A percentile compares a stretch with the other conserved stretches of the same genome.
Conservation (phyloP, 2,329 filamentous ascomycete species). For the Penicillium verrucosum region DNA sequence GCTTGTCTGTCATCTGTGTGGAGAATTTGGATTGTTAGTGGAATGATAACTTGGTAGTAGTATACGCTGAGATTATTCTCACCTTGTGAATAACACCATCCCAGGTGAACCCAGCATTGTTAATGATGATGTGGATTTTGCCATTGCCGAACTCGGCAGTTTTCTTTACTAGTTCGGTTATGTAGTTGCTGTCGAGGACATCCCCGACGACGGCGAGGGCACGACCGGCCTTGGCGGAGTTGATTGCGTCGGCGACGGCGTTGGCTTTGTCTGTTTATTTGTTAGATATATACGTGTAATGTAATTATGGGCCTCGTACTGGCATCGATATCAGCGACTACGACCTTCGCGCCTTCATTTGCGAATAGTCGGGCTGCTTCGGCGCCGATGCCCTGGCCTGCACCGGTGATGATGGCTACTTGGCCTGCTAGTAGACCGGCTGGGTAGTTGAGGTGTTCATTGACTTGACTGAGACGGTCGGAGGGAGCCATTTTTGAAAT, state of each 20-base stretch:
- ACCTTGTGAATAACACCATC: slow-evolving; percentile 87
- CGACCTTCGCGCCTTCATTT: slow-evolving; percentile 80
- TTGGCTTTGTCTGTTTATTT: slow-evolving; percentile 62
- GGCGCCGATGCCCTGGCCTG: slow-evolving; percentile 83
- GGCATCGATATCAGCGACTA: slow-evolving; percentile 78
- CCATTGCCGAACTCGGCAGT: slow-evolving; percentile 77
- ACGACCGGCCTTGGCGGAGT: slow-evolving; percentile 56
- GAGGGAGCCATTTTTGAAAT: slow-evolving; percentile 44
- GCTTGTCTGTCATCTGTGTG: slow-evolving; percentile 71
- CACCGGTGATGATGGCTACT: slow-evolving; percentile 82
- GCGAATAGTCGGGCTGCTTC: slow-evolving; percentile 79
- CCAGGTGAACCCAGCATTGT: slow-evolving; percentile 91
- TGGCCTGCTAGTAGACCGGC: slow-evolving; percentile 74
- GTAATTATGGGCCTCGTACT: slow-evolving; percentile 43
- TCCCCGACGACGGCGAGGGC: slow-evolving; percentile 75
- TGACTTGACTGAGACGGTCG: slow-evolving; percentile 65
- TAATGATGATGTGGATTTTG: slow-evolving; percentile 88
- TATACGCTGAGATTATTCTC: not conserved
- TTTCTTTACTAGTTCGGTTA: slow-evolving; percentile 67
- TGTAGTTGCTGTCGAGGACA: slow-evolving; percentile 67
- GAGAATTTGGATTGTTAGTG: not conserved
- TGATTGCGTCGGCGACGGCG: slow-evolving; percentile 68
- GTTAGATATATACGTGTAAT: not conserved
- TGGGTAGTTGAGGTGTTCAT: slow-evolving; percentile 77
- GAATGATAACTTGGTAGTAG: no score